These are phyloP conservation scores for Cystobasidium tubakii DNA, from an alignment of 768 basidiomycete genomes.

Conservation along the genomic window DNA sequence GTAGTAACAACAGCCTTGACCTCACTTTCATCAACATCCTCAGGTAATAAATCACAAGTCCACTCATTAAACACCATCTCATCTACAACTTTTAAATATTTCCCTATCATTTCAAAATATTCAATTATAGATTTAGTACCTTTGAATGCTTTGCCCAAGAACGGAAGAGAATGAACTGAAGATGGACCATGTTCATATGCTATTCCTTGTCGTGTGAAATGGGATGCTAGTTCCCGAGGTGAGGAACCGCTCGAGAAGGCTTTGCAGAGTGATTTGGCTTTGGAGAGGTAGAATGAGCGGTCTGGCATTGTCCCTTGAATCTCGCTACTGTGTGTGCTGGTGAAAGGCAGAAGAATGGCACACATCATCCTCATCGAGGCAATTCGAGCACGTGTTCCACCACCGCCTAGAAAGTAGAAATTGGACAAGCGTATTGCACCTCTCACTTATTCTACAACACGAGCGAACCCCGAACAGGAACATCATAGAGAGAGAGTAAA, in stretches of 20 bases:
- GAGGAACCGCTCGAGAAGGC: background rate
- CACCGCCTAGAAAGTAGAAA: no score
- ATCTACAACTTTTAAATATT: conserved; percentile 1
- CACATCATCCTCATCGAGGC: no score
- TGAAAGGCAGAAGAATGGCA: no score
- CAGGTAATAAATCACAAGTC: background rate
- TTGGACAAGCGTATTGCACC: no score
- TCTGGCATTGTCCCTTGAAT: background rate
- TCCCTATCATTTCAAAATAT: background rate
- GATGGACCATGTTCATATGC: conserved; percentile 6
- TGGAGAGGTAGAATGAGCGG: background rate
- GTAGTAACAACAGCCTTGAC: background rate
- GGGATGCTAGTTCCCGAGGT: background rate
- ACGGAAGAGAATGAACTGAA: background rate
- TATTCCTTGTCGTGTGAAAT: background rate
- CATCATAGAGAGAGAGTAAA: no score
- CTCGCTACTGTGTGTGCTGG: no score
- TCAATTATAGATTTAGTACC: background rate
- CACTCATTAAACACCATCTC: conserved; percentile 2
- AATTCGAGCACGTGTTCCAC: no score
- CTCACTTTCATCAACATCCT: background rate
- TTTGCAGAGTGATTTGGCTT: background rate
- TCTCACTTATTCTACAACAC: no score
- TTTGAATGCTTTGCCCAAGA: background rate
- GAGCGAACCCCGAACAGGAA: no score